Evolutionary conservation across 2,329 filamentous ascomycete species (phyloP).

Genomic region (Clarireedia monteithiana): DNA sequence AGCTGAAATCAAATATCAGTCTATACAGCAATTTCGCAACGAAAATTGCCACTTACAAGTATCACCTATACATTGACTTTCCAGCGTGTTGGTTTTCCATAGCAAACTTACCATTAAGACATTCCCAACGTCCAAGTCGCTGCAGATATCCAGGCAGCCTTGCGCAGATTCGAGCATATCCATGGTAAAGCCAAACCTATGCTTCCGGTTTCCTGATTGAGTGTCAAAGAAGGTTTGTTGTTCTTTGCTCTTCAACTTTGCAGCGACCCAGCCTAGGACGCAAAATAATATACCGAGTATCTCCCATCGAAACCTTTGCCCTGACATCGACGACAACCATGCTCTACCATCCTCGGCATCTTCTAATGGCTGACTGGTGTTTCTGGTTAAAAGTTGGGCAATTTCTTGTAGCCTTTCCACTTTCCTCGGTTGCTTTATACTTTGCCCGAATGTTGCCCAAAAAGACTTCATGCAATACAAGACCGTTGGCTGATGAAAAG

Average conservation of each 20-base stretch:
- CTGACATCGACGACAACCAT: conserved; percentile 24
- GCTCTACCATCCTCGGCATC: conserved; percentile 22
- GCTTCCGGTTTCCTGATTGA: conserved; percentile 18
- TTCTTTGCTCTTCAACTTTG: conserved; percentile 16
- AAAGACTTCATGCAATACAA: conserved; percentile 11
- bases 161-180: conserved; percentile 28
- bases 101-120: conserved; percentile 33
- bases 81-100: conserved; percentile 29
- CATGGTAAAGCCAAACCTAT: conserved; percentile 19
- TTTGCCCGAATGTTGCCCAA: conserved; percentile 20
- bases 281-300: conserved; percentile 23
- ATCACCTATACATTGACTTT: conserved; percentile 34
- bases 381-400: conserved; percentile 22
- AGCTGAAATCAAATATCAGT: background rate
- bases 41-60: conserved; percentile 20
- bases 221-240: conserved; percentile 21
- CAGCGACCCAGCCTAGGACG: conserved; percentile 13
- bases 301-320: conserved; percentile 27
- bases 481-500: background rate
- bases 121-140: conserved; percentile 30
- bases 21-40: background rate
- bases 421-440: conserved; percentile 15
- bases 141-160: conserved; percentile 31
- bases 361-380: conserved; percentile 20
- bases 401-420: conserved; percentile 19